phyloP scores from a whole-genome alignment of 2,329 filamentous ascomycete species.

The Sporothrix sp. region DNA sequence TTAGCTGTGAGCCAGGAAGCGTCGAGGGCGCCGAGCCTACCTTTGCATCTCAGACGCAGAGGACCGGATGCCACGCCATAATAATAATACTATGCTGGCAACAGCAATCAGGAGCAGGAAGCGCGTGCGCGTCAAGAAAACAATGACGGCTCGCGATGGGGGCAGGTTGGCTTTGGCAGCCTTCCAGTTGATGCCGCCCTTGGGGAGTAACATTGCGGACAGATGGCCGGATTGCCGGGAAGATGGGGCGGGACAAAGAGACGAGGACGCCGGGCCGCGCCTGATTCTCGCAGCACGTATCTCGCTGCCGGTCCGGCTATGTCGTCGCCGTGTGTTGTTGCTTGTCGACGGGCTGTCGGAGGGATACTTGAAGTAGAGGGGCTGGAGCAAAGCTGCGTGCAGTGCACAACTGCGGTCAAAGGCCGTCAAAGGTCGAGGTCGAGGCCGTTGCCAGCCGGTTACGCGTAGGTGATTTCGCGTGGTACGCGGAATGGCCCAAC shows the following conservation, averaged over 20 bases:
- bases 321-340: neutral
- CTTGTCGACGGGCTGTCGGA: neutral
- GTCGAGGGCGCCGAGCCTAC: constrained; percentile 38
- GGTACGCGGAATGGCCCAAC: constrained; percentile 4
- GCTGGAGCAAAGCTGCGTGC: neutral
- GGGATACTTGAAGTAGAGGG: neutral
- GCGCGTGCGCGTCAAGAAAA: constrained; percentile 64
- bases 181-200: constrained; percentile 88
- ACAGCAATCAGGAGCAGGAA: constrained; percentile 66
- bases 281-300: too few species aligned
- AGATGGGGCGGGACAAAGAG: too few species aligned
- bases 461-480: constrained; percentile 6
- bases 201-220: constrained; percentile 72
- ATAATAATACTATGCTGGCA: constrained; percentile 60
- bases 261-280: too few species aligned
- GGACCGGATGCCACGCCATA: constrained; percentile 79
- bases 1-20: too few species aligned
- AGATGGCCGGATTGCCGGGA: neutral
- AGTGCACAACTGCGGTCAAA: neutral
- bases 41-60: constrained; percentile 84
- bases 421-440: too few species aligned
- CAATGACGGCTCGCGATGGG: constrained; percentile 60
- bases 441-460: constrained; percentile 1
- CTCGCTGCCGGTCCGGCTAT: too few species aligned
- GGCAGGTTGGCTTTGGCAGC: constrained; percentile 71